These are phyloP conservation scores for Curvularia sp. DNA, from an alignment of 2,329 filamentous ascomycete genomes.

Conservation along the genomic window DNA sequence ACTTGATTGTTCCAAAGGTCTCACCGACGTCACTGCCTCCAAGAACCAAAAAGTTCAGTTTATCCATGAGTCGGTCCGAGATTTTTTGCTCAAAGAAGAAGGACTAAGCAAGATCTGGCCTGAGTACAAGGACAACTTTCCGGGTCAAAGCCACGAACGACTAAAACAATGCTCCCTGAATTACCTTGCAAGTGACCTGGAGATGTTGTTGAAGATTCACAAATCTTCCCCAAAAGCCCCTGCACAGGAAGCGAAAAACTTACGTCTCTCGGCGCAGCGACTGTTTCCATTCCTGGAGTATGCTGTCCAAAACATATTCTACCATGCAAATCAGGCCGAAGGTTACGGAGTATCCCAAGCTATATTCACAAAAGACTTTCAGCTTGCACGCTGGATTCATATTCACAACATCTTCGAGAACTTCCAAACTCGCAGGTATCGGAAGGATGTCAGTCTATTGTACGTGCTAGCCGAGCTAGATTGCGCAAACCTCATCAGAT, in stretches of 20 bases:
- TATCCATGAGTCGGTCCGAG: slow-evolving; percentile 43
- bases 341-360: background rate
- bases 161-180: slow-evolving; percentile 52
- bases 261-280: slow-evolving; percentile 14
- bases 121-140: slow-evolving; percentile 43
- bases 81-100: slow-evolving; percentile 53
- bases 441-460: background rate
- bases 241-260: background rate
- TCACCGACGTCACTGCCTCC: slow-evolving; percentile 27
- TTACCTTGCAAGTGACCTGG: slow-evolving; percentile 48
- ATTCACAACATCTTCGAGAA: background rate
- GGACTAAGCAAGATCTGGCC: slow-evolving; percentile 43
- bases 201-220: slow-evolving; percentile 2
- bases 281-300: slow-evolving; percentile 59
- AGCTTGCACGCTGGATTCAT: background rate
- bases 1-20: slow-evolving; percentile 36
- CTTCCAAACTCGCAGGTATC: background rate
- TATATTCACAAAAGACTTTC: background rate
- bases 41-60: slow-evolving; percentile 38
- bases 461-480: background rate
- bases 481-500: background rate
- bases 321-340: background rate
- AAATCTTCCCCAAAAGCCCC: slow-evolving; percentile 12
- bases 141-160: slow-evolving; percentile 52
- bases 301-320: slow-evolving; percentile 34